Evolutionary conservation across 805 yeast genomes (phyloP).

Genomic region (Danielia reshetovae): DNA sequence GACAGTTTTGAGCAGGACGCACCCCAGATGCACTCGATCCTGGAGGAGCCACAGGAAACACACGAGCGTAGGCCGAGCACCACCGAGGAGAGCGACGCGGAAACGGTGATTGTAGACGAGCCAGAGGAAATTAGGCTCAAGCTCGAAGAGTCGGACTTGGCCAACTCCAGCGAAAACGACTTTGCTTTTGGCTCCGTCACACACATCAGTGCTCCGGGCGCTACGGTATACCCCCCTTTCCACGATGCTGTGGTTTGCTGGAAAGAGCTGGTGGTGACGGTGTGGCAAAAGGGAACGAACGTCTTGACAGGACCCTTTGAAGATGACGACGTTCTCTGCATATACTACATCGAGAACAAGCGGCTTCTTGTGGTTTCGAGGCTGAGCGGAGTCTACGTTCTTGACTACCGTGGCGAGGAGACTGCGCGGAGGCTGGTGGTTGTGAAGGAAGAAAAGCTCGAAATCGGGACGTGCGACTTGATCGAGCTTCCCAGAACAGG

Average conservation of each 20-base stretch:
- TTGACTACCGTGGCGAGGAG: not conserved
- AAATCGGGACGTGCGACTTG: not conserved
- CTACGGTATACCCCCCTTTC: not conserved
- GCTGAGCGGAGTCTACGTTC: not conserved
- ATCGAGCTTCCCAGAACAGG: not conserved
- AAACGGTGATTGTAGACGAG: slow-evolving; percentile 15
- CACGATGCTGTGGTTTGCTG: not conserved
- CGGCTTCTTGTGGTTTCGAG: not conserved
- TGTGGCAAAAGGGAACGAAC: not conserved
- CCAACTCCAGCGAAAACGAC: not conserved
- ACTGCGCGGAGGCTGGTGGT: not conserved
- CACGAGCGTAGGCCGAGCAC: not conserved
- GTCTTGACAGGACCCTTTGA: not conserved
- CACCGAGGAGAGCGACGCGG: slow-evolving; percentile 14
- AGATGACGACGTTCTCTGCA: not conserved
- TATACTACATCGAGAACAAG: slow-evolving; percentile 1
- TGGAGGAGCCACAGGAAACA: not conserved
- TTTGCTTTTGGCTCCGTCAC: not conserved
- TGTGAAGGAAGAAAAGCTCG: not conserved
- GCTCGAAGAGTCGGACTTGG: slow-evolving; percentile 1
- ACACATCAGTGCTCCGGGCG: not conserved
- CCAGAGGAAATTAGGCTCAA: slow-evolving; percentile 3
- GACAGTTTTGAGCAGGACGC: not conserved
- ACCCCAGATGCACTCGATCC: not conserved
- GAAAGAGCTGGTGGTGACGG: not conserved